Base-by-base conservation (phyloP, 2,329 filamentous ascomycete genomes). In the Cytospora piceicola region DNA sequence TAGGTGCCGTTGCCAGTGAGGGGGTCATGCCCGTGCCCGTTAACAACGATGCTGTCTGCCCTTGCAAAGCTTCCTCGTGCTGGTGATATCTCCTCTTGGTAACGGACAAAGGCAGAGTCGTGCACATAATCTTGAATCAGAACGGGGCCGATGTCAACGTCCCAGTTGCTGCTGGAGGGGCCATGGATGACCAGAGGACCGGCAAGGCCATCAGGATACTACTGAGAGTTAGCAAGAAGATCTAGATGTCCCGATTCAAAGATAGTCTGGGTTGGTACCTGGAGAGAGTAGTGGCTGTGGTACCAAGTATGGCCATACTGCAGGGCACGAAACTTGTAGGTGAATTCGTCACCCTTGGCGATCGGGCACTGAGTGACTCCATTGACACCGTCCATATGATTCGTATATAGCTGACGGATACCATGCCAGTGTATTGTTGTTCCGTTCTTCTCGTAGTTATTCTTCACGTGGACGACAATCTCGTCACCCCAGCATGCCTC, bases 321-420 rank as follows among this genome's bases (percentile, higher is more conserved):
- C 5, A 71, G 70, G 3, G 74, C 74, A 6, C 64, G 71, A 65
- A 74, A 79, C 17, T 69, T 74, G 69, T 80, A 79, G 0, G 73
- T 76, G 32, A 73, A 72, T 8, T 72, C 74, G 20, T 78, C 71
- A 29, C 80, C 81, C 0, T 83, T 82, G 17, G 82, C 76, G 62
- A 86, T 83, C 2, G 85, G 84, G 71, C 85, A 88, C 71, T 88
- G 83, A 0, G 75, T 77, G 22, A 76, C 68, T 32, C 73, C 74
- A 32, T 73, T 73, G 29, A 75, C 75, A 17, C 75, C 75, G 39
- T 77, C 75, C 57, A 73, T 71, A 42, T 76, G 70, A 52, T 73
- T 75, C 12, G 69, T 74, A 64, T 72, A 69, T 8, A 72, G 65
- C 64, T 75, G 73, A 22, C 75, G 72, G 20, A 77, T 71, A 2